A percentile compares a stretch with the other conserved stretches of the same genome.
Conservation (phyloP, 1,284 basidiomycete genomes). For the Cryptococcus deneoformans region DNA sequence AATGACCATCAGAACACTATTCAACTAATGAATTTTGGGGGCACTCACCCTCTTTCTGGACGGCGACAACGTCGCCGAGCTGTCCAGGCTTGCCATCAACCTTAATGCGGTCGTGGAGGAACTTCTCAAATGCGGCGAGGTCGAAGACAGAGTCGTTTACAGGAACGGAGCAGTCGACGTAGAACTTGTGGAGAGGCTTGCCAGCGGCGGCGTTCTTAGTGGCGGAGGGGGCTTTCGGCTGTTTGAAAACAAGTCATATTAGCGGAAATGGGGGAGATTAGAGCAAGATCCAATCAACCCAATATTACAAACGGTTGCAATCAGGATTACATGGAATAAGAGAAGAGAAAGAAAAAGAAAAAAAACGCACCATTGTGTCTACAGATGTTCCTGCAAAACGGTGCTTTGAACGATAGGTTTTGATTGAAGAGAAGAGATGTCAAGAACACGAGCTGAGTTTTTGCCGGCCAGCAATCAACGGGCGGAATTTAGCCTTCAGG, state of each 20-base stretch:
- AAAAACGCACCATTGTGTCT: conserved; percentile 39
- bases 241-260: too few relatives aligned
- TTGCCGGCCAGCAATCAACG: background rate
- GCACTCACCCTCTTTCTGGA: conserved; percentile 68
- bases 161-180: conserved; percentile 92
- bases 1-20: conserved; percentile 9
- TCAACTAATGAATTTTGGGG: conserved; percentile 29
- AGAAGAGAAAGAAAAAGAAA: background rate
- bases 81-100: conserved; percentile 67
- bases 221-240: conserved; percentile 19
- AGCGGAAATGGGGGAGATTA: too few relatives aligned
- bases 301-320: too few relatives aligned
- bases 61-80: conserved; percentile 79
- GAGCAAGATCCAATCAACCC: too few relatives aligned
- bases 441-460: background rate
- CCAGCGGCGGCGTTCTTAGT: conserved; percentile 56
- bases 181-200: conserved; percentile 81
- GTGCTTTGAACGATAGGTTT: conserved; percentile 20
- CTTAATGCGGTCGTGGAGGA: conserved; percentile 91
- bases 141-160: conserved; percentile 89
- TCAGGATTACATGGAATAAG: too few relatives aligned
- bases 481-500: background rate
- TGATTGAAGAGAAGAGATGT: background rate
- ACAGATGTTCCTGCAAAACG: conserved; percentile 41
- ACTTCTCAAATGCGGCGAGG: conserved; percentile 86